Conservation (phyloP, 2,329 filamentous ascomycete species). For the Plectosphaerella sp. region DNA sequence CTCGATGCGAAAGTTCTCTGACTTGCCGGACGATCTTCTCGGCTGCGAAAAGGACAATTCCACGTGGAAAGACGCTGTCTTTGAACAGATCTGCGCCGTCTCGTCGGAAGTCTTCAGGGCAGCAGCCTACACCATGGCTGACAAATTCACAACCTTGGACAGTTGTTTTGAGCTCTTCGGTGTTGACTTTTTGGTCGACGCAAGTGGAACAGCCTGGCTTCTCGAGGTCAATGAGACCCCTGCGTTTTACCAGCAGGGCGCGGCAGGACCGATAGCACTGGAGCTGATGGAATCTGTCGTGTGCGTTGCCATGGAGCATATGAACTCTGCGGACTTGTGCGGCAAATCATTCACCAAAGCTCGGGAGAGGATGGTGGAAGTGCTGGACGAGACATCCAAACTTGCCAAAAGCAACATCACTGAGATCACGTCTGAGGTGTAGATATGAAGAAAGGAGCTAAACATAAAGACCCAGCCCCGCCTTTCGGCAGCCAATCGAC, state of each 20-base stretch:
- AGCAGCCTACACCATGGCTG: constrained; percentile 30
- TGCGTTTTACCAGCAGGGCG: constrained; percentile 28
- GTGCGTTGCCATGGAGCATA: constrained; percentile 26
- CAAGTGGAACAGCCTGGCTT: constrained; percentile 24
- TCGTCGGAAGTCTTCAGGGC: constrained; percentile 27
- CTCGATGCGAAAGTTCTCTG: constrained; percentile 31
- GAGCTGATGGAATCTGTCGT: constrained; percentile 30
- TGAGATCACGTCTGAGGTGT: constrained; percentile 17
- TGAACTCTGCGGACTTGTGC: constrained; percentile 14
- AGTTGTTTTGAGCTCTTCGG: constrained; percentile 33
- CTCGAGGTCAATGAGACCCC: constrained; percentile 33
- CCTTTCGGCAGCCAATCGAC: too few species aligned
- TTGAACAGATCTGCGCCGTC: constrained; percentile 27
- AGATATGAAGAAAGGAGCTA: background rate
- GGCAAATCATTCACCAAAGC: constrained; percentile 8
- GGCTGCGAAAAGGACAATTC: constrained; percentile 5
- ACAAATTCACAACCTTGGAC: constrained; percentile 29
- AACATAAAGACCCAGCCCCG: too few species aligned
- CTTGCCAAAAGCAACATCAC: constrained; percentile 22
- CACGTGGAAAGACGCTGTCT: constrained; percentile 26
- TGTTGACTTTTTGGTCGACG: constrained; percentile 29
- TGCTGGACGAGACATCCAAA: constrained; percentile 20
- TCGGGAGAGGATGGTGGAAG: constrained; percentile 16
- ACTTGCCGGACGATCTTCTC: constrained; percentile 19
- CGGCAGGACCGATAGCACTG: constrained; percentile 25